Base-by-base conservation (phyloP, 2,329 filamentous ascomycete genomes). In the Emericellopsis atlantica region DNA sequence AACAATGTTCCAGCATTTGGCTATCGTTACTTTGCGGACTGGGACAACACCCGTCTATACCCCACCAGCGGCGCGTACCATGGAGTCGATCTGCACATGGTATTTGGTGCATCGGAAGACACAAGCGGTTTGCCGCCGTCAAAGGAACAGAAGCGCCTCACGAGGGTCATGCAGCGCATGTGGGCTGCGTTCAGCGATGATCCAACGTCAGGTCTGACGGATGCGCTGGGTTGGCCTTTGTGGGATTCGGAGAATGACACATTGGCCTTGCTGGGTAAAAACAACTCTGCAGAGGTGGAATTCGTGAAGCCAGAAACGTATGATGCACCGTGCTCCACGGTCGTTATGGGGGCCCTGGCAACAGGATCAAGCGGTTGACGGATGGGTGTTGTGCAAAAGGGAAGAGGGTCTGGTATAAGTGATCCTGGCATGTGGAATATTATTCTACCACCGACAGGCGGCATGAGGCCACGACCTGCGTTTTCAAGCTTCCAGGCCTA, bases 21-120 rank as follows among this genome's bases (percentile, higher is more conserved):
- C 4, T 69, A 64, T 37, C 64, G 67, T 24, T 73, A 69, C 48
- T 58, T 66, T 39, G 68, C 60, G 16, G 66, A 72, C 46, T 74
- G 66, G 64, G 46, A 62, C 24, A 72, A 70, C 43, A 63, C 64
- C 1, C 55, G 65, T 0, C 52, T 72, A 21, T 69, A 64, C 41
- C 56, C 58, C 0, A 58, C 54, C 5, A 69, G 64, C 33, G 65
- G 66, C 4, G 65, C 67, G 1, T 74, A 71, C 45, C 69, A 73
- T 39, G 70, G 65, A 0, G 58, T 59, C 1, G 67, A 70, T 26
- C 40, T 70, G 40, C 60, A 66, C 43, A 69, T 70, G 60, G 51
- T 69, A 14, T 69, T 69, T 43, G 65, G 65, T 1, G 61, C 54
- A 2, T 60, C 59, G 1, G 54, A 42, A 4, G 55, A 59, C 18